Evolutionary conservation across 2,329 filamentous ascomycete species (phyloP), one percentile per base, ranked within the genome.

Genomic region (Cytospora mali): DNA sequence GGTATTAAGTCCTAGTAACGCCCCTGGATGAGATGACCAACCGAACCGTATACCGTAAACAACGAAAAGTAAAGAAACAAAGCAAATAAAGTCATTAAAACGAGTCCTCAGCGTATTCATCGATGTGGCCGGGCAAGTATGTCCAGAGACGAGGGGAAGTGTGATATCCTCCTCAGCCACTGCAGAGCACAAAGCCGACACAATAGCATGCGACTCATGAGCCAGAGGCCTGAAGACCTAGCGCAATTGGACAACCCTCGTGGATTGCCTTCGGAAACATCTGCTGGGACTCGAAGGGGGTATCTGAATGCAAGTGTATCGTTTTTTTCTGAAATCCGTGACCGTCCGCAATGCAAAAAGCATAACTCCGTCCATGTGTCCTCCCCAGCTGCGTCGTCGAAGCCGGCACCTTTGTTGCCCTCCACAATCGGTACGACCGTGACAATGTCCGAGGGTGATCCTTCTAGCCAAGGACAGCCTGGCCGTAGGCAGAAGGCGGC

Each of bases 391-490:
- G n/a, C 10, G 27, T 46, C n/a, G 35, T 51, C 31, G 29, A 18
- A 35, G 51, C 55, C 52, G n/a, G 50, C 51, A 39, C 16, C 46
- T 7, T 27, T 21, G 9, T 31, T 39, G 46, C 29, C 33, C 53
- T 56, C n/a, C 23, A 6, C 42, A 46, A 23, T 46, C n/a, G n/a
- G 42, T 23, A 46, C 42, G n/a, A 21, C 42, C 21, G 42, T 46
- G 42, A 21, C 9, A 23, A 46, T 46, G 42, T 46, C 50, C 25
- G 23, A 29, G 33, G 25, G 21, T 18, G 16, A 57, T 77, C 71
- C 5, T 23, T 46, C n/a, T 46, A 84, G 58, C 84, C 83, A 72
- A 85, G 80, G 18, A 86, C 84, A 16, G 84, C 75, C 70, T 86
- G 84, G 29, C 80, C 78, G 61, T 84, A 86, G 49, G 72, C 74